These are phyloP conservation scores for Solanum habrochaites DNA, from an alignment of 257 asterid species.

Conservation along the genomic window DNA sequence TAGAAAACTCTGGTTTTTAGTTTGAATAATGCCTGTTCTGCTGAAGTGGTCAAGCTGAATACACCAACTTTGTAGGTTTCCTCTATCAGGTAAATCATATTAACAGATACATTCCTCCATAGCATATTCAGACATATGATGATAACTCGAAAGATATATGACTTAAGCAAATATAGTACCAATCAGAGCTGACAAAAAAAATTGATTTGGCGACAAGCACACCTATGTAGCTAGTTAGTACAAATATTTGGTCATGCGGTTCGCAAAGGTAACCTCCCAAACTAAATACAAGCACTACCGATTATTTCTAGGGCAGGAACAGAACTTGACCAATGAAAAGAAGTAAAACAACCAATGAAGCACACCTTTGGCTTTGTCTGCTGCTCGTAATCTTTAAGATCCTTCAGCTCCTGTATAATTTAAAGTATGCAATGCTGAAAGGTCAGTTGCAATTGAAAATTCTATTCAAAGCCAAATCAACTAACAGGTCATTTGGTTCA, in stretches of 20 bases:
- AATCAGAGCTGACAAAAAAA: neutral
- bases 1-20: neutral
- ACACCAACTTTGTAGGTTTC: neutral
- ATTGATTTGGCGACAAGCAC: neutral
- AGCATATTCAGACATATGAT: neutral
- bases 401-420: constrained; percentile 73
- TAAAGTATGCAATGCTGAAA: neutral
- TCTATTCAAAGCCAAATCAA: neutral
- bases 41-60: neutral
- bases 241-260: neutral
- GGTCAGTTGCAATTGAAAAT: neutral
- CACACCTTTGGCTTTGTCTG: constrained; percentile 84
- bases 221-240: neutral
- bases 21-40: neutral
- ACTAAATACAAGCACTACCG: neutral
- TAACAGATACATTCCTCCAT: neutral
- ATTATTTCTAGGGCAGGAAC: neutral
- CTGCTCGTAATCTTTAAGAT: constrained; percentile 66
- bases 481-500: neutral
- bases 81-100: neutral
- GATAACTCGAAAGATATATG: neutral
- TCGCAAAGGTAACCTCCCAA: neutral
- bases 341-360: constrained; percentile 2
- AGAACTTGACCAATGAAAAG: neutral
- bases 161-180: neutral